Base-by-base conservation (phyloP, 2,329 filamentous ascomycete genomes). In the Berkeleyomyces basicola region DNA sequence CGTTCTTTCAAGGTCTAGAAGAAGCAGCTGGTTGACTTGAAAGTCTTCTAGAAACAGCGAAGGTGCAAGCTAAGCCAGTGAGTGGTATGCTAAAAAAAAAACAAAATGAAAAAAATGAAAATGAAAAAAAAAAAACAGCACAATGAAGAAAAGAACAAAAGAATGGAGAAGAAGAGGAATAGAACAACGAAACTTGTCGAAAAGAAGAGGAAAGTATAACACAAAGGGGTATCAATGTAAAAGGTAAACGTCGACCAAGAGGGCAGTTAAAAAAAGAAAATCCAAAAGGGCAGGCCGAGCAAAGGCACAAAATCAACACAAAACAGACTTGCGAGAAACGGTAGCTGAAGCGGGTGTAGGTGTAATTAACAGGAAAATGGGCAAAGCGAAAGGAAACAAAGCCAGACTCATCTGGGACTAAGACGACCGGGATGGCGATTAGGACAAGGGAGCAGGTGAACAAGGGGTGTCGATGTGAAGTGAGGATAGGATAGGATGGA, bases 31-130 rank as follows among this genome's bases (percentile, higher is more conserved):
- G 10, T 53, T 49, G 49, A n/a, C n/a, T 16, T 33, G 40, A 59
- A 55, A 40, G 55, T 23, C 47, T 63, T 62, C 61, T 59, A 60
- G 57, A 60, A 59, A 40, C 44, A 58, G 57, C 42, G 61, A 57
- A 40, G 43, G 57, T 61, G 47, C 51, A 61, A 55, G 33, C 40
- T 9, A 44, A 47, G 58, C 40, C 37, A 11, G n/a, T 36, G 33
- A 36, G 49, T 14, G n/a, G 9, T 40, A 43, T 57, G 37, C 36
- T 33, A 53, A n/a, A n/a, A 31, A 33, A 58, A 37, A 16, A 63
- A 44, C 23, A 53, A n/a, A n/a, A 31, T n/a, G 49, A 37, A 16
- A 63, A 44, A 39, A 44, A 10, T 11, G 44, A 40, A 36, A 57
- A 23, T 11, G 37, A 55, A 42, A 16, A 43, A 31, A 40, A 37